A percentile compares a stretch with the other conserved stretches of the same genome.
Evolutionary conservation across 768 basidiomycete genomes (phyloP).

Genomic region (Podaxis rugospora): DNA sequence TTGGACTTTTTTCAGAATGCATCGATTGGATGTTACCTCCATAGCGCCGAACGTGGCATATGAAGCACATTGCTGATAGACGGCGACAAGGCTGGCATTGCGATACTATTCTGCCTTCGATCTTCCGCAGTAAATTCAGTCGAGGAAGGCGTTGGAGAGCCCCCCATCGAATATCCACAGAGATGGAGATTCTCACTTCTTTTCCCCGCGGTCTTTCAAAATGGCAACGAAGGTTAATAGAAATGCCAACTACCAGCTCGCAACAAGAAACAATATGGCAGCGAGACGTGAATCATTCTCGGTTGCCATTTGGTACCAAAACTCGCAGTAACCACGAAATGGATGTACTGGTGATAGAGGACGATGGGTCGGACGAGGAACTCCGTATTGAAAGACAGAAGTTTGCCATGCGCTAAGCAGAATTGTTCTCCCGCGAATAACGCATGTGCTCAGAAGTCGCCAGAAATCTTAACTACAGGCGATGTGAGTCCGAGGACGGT

Average conservation of each 20-base stretch:
- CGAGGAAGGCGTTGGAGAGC: background rate
- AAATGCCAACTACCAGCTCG: background rate
- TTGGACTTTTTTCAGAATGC: too few species aligned
- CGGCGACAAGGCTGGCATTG: background rate
- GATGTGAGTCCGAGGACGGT: background rate
- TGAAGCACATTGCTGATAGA: too few species aligned
- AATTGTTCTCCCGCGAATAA: slow-evolving; percentile 10
- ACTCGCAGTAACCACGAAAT: too few species aligned
- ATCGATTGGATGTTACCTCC: too few species aligned
- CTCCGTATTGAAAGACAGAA: background rate
- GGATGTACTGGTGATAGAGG: too few species aligned
- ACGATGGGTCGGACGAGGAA: background rate
- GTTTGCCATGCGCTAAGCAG: background rate
- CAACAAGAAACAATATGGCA: background rate
- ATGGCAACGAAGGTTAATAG: background rate
- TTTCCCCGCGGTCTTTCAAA: slow-evolving; percentile 7
- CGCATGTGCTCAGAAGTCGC: background rate
- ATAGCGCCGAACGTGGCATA: too few species aligned
- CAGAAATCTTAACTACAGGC: too few species aligned
- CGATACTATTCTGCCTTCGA: background rate
- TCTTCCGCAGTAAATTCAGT: background rate
- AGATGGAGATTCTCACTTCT: background rate
- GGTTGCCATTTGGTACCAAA: too few species aligned
- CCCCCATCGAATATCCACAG: background rate
- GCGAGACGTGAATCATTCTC: too few species aligned